Base-by-base conservation (phyloP, 139 green algal species). In the Micractinium sp. region DNA sequence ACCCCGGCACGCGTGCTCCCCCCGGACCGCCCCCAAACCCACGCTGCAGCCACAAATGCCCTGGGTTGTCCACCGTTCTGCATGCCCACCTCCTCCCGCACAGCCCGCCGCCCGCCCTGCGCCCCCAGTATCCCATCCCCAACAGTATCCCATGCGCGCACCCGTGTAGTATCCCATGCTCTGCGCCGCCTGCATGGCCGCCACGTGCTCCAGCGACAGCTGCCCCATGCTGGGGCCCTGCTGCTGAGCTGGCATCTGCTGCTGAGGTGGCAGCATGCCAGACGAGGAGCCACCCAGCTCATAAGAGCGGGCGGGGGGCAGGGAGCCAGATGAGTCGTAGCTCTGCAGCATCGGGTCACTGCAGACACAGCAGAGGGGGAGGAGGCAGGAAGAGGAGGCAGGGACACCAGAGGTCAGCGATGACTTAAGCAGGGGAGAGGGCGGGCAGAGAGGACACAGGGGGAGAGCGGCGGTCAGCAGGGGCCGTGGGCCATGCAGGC, bases 201-300 rank as follows among this genome's bases (percentile, higher is more conserved):
- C 82, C 87, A 90, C 19, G 15, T 90, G 87, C 81, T 90, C 87
- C 87, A 88, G 35, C 16, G 67, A 53, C 27, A 33, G 47, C 47
- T 56, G 47, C 47, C n/a, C n/a, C n/a, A n/a, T n/a, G n/a, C n/a
- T n/a, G n/a, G n/a, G n/a, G n/a, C n/a, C n/a, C n/a, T 56, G 47
- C 47, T 81, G 85, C 66, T 73, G 73, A 56, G 47, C 7, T 47
- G 83, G n/a, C 63, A 47, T 63, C 71, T 66, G 85, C 69, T 31
- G 22, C 67, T 75, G 67, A 56, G 47, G 47, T 56, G 75, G 35
- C 75, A 81, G 18, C 35, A 29, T 23, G 9, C 31, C 53, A 2
- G 80, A 56, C 31, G 80, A 85, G 31, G 53, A 47, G 56, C 56
- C 56, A 20, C 25, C n/a, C 35, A 39, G n/a, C 18, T 89, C 85